Base-by-base conservation (phyloP, 1,284 basidiomycete genomes). In the Xerocomus nothofagi region DNA sequence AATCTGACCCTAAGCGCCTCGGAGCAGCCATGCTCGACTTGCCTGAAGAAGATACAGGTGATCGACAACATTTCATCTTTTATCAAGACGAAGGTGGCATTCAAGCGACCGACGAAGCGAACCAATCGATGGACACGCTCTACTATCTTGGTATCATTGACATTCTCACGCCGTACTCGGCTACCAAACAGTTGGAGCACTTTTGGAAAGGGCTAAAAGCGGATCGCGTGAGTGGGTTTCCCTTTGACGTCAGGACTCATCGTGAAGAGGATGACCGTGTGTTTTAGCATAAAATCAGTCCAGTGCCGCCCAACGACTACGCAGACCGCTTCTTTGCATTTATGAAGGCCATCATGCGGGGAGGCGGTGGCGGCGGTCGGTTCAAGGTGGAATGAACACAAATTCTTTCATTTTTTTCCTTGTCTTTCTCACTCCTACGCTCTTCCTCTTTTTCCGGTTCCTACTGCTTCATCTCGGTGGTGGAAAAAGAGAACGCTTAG, bases 51-150 rank as follows among this genome's bases (percentile, higher is more conserved):
- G 80, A 83, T 53, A 80, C 73, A 51, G 82, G 81, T 39, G 93
- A 97, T 61, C 80, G 91, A 21, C 80, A 86, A 40, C 82, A 93
- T 56, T 94, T 96, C 67, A 69, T 97, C 31, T 99, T 98, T 71
- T 98, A 98, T 66, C 92, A 96, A 64, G 94, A 99, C 65, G 97
- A 99, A 63, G 95, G 95, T 21, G 96, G 97, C 1, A 70, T 97
- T 51, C 82, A 88, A 24, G 92, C 93, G 23, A 97, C 95, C 14
- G 86, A 96, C 67, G 93, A 96, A 60, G 69, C 67, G 20, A 96
- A 98, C 66, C 74, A 80, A 27, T 72, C 79, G 4, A 72, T 88
- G 68, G 84, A 88, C 57, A 82, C 81, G 44, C 91, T 99, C 53
- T 99, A 98, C 71, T 99, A 99, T 70, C 75, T 96, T 17, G 93